These are phyloP conservation scores for Pythium brassicae DNA, from an alignment of 352 stramenopile species.

Conservation along the genomic window DNA sequence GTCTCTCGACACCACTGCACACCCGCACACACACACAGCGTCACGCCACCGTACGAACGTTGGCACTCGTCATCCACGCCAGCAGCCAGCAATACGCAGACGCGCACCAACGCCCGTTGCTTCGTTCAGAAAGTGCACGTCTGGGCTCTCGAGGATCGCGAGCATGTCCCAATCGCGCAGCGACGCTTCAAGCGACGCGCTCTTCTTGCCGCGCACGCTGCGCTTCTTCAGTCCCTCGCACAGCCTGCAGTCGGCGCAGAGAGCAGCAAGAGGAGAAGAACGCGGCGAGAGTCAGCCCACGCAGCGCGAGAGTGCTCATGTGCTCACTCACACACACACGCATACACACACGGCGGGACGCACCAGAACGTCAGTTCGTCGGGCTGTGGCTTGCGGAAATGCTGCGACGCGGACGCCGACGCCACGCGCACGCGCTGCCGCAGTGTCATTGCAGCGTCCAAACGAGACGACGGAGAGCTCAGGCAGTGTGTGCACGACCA, in stretches of 20 bases:
- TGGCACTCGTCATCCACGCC: too few relatives aligned
- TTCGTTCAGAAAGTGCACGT: constrained; percentile 74
- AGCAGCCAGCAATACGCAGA: too few relatives aligned
- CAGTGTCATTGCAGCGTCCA: constrained; percentile 21
- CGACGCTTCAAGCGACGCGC: constrained; percentile 35
- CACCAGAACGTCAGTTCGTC: constrained; percentile 55
- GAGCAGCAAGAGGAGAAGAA: too few relatives aligned
- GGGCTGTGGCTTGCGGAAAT: constrained; percentile 42
- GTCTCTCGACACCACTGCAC: constrained; percentile 41
- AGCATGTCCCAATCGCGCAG: constrained; percentile 49
- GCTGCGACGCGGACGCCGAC: constrained; percentile 39
- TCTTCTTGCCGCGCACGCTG: constrained; percentile 39
- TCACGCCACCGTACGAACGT: too few relatives aligned
- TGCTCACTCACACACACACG: background rate
- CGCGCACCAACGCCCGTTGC: constrained; percentile 45
- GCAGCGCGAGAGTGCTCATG: background rate
- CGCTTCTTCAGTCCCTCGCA: constrained; percentile 71
- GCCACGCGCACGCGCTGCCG: constrained; percentile 42
- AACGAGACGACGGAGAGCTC: too few relatives aligned
- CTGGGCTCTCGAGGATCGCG: constrained; percentile 25
- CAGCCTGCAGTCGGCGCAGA: constrained; percentile 35
- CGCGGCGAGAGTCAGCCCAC: background rate
- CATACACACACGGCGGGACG: background rate
- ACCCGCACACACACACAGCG: background rate
- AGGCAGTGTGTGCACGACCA: too few relatives aligned